phyloP scores from a whole-genome alignment of 768 basidiomycete species.

The Chalciporus sphaerocephalus region DNA sequence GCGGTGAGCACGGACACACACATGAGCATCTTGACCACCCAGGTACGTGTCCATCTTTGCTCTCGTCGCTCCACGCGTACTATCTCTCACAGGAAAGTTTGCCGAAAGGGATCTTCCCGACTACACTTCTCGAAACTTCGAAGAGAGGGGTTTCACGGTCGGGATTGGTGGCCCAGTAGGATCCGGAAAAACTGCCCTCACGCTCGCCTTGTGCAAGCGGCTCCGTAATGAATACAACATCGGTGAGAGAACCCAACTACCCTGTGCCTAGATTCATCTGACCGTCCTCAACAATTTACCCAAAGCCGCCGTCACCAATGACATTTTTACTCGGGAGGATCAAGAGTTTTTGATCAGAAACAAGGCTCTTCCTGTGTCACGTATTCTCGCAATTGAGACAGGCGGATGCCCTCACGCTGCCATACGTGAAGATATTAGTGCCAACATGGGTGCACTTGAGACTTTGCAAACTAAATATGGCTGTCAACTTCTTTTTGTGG shows the following conservation, averaged over 20 bases:
- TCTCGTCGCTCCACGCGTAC: background rate
- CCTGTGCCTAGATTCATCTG: background rate
- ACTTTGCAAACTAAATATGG: constrained; percentile 86
- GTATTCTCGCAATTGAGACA: constrained; percentile 95
- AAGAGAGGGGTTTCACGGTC: constrained; percentile 91
- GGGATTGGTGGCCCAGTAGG: constrained; percentile 99
- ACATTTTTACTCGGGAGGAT: constrained; percentile 97
- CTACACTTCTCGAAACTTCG: constrained; percentile 77
- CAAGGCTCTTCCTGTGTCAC: constrained; percentile 75
- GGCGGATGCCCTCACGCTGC: constrained; percentile 98
- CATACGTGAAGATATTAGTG: constrained; percentile 96
- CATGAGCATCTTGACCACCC: constrained; percentile 91
- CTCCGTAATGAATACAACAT: constrained; percentile 86
- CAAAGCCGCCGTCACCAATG: constrained; percentile 94
- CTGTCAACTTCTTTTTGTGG: constrained; percentile 90
- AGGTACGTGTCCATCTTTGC: constrained; percentile 42
- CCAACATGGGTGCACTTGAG: constrained; percentile 94
- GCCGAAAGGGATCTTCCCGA: constrained; percentile 91
- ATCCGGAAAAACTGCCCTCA: constrained; percentile 94
- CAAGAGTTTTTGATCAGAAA: constrained; percentile 96
- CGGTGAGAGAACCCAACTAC: constrained; percentile 44
- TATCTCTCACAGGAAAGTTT: constrained; percentile 67
- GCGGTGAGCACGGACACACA: constrained; percentile 86
- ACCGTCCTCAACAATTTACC: constrained; percentile 11
- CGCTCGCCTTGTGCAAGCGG: constrained; percentile 81